Conservation (phyloP, 345 rosid species). For the Litchi chinensis region DNA sequence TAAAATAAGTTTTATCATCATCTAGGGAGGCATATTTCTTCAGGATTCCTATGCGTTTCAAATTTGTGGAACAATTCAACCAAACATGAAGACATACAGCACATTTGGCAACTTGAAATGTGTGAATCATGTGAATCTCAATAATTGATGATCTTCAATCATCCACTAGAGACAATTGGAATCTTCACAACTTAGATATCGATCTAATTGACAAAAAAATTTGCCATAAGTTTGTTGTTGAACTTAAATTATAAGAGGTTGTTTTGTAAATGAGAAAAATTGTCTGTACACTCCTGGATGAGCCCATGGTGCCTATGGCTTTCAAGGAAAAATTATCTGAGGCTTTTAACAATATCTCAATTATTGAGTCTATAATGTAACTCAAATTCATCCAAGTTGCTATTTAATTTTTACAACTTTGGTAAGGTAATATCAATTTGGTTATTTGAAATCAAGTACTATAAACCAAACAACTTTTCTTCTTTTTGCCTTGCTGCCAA, state of each 20-base stretch:
- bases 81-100: too few species aligned
- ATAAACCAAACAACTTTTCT: neutral
- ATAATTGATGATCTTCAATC: neutral
- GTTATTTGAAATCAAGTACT: neutral
- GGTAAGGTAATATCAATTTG: neutral
- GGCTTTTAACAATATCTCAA: neutral
- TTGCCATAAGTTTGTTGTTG: neutral
- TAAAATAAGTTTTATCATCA: neutral
- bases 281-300: neutral
- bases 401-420: too few species aligned
- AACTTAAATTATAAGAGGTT: neutral
- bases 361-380: neutral
- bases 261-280: neutral
- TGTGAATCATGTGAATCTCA: neutral
- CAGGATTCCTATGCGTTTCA: neutral
- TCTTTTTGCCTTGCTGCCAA: too few species aligned
- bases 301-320: neutral
- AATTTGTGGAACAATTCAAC: slow-evolving; percentile 27
- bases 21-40: neutral
- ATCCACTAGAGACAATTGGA: neutral
- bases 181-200: neutral
- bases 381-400: neutral
- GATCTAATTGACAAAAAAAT: neutral
- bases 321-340: neutral
- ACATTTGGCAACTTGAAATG: neutral